phyloP scores from a whole-genome alignment of 2,329 filamentous ascomycete species.

The Claviceps spartinae region DNA sequence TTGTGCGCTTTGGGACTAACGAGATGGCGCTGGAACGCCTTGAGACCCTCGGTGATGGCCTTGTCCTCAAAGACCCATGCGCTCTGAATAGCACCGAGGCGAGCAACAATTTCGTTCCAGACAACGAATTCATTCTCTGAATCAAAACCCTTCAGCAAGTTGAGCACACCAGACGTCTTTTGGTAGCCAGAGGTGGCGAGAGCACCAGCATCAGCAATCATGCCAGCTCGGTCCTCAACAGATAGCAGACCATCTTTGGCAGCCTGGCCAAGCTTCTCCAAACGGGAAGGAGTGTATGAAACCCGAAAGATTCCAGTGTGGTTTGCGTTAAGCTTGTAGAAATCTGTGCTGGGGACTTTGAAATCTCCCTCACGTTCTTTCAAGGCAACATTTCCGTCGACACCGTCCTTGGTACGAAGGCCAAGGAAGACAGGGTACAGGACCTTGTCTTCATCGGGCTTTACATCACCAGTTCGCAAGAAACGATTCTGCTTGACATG shows the following conservation, averaged over 20 bases:
- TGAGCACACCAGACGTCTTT: constrained; percentile 80
- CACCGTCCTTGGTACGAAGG: constrained; percentile 68
- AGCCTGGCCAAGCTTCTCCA: constrained; percentile 76
- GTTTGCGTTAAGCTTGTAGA: constrained; percentile 94
- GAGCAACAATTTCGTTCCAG: constrained; percentile 80
- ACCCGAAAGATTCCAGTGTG: constrained; percentile 89
- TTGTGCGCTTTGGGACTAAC: constrained; percentile 70
- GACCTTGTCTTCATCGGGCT: constrained; percentile 79
- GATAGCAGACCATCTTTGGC: constrained; percentile 58
- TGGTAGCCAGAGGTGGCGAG: constrained; percentile 84
- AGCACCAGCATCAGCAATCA: constrained; percentile 87
- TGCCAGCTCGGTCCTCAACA: constrained; percentile 84
- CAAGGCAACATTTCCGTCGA: constrained; percentile 44
- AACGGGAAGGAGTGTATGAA: constrained; percentile 68
- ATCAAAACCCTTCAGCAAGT: constrained; percentile 71
- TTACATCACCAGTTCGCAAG: constrained; percentile 81
- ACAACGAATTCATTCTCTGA: constrained; percentile 81
- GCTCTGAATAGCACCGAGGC: constrained; percentile 63
- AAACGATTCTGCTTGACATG: constrained; percentile 91
- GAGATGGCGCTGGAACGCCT: constrained; percentile 70
- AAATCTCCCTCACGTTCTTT: constrained; percentile 56
- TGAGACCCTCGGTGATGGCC: constrained; percentile 58
- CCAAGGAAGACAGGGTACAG: constrained; percentile 84
- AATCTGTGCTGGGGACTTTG: constrained; percentile 65
- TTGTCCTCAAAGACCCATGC: constrained; percentile 74